These are phyloP conservation scores for Anthoceros angustus DNA, from an alignment of 225 moss, liverwort and hornwort species.

Conservation along the genomic window DNA sequence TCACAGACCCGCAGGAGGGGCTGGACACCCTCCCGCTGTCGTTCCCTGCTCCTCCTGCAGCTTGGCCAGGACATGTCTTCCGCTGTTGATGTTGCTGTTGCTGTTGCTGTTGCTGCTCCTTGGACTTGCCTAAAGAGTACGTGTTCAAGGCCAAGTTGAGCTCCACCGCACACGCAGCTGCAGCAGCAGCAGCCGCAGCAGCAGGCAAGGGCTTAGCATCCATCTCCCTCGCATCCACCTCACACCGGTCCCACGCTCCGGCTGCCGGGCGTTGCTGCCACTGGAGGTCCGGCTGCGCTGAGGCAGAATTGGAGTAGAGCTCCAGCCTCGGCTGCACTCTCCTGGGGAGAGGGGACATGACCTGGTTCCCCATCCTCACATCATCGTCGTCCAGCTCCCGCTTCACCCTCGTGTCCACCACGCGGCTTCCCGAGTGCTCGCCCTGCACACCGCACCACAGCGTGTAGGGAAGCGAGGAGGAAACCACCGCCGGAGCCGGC, in stretches of 20 bases:
- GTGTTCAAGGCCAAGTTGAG: background rate
- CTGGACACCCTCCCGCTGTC: constrained; percentile 22
- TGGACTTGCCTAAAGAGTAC: background rate
- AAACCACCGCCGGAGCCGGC: too few species aligned
- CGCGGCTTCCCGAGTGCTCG: background rate
- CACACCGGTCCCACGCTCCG: background rate
- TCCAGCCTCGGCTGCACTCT: background rate
- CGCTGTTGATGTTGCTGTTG: background rate
- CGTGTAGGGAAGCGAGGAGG: too few species aligned
- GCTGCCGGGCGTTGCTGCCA: background rate
- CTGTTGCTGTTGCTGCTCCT: background rate
- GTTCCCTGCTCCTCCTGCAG: background rate
- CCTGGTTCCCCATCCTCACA: background rate
- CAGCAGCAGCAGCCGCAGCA: too few species aligned
- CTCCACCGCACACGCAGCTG: background rate
- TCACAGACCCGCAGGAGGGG: constrained; percentile 43
- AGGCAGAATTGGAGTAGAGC: background rate
- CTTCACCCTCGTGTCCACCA: background rate
- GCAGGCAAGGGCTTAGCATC: too few species aligned
- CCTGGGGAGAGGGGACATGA: background rate
- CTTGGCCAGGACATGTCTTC: background rate
- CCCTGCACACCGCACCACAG: too few species aligned
- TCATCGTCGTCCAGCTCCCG: background rate
- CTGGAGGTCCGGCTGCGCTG: background rate
- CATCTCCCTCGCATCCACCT: background rate